Evolutionary conservation across 345 rosid species (phyloP).

Genomic region (Bretschneidera sinensis): DNA sequence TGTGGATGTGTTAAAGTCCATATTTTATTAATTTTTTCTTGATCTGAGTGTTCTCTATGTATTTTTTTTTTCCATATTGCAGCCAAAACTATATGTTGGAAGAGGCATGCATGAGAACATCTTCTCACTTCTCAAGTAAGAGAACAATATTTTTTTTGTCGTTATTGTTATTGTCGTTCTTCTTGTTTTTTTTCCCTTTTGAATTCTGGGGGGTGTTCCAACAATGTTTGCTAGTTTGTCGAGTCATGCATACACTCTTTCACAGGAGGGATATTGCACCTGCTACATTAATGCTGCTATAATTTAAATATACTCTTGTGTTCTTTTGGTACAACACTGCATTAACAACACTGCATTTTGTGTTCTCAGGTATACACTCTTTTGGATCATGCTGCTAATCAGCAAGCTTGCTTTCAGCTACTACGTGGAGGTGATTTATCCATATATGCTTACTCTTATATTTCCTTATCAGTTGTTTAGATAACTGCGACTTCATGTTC

Average conservation of each 20-base stretch:
- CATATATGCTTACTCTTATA: constrained; percentile 13
- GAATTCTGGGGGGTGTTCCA: neutral
- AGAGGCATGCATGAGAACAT: constrained; percentile 96
- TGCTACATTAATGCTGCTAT: constrained; percentile 5
- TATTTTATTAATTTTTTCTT: neutral
- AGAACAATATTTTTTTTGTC: constrained; percentile 4
- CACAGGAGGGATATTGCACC: constrained; percentile 5
- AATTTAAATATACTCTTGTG: neutral
- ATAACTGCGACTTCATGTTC: constrained; percentile 11
- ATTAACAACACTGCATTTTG: constrained; percentile 13
- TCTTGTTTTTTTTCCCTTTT: constrained; percentile 5
- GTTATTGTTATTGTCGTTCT: constrained; percentile 4
- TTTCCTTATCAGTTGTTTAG: constrained; percentile 12
- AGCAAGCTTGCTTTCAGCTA: constrained; percentile 98
- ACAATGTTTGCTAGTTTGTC: neutral
- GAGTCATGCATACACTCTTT: neutral
- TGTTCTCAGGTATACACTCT: constrained; percentile 74
- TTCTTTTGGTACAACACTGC: constrained; percentile 7
- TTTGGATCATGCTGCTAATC: constrained; percentile 86
- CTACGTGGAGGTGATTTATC: constrained; percentile 76
- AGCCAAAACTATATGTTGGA: constrained; percentile 92
- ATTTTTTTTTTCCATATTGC: constrained; percentile 14
- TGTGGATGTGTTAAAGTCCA: neutral
- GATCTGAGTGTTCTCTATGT: neutral
- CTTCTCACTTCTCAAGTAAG: constrained; percentile 89